Percentiles rank a stretch among this genome's conserved stretches.
Evolutionary conservation across 257 asterid genomes (phyloP).

Genomic region (Ilex aquifolium): DNA sequence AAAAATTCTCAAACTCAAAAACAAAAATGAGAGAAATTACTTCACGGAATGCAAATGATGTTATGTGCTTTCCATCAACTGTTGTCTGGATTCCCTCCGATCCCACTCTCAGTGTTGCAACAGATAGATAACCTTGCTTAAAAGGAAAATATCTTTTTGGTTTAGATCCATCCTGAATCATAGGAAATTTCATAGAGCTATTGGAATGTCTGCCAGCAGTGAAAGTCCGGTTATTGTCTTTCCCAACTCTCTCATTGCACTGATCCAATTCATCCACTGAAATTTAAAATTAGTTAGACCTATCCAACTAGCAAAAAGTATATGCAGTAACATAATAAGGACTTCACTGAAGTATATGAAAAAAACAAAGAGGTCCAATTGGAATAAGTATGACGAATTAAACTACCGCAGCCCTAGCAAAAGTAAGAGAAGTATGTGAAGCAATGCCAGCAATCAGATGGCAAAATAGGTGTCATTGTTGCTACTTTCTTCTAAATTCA

Average conservation of each 20-base stretch:
- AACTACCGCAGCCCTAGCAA: no score
- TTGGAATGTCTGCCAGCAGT: constrained; percentile 30
- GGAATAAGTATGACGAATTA: no score
- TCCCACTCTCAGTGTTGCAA: constrained; percentile 88
- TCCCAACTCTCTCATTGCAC: constrained; percentile 77
- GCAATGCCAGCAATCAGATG: no score
- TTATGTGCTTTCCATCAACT: constrained; percentile 92
- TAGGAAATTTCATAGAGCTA: constrained; percentile 33
- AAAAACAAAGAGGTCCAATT: no score
- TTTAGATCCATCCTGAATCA: constrained; percentile 51
- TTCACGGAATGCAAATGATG: constrained; percentile 88
- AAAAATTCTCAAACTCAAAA: not conserved
- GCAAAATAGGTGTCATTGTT: no score
- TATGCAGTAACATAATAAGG: no score
- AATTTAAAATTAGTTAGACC: constrained; percentile 13
- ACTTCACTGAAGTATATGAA: no score
- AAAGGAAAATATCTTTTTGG: constrained; percentile 78
- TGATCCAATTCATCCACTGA: constrained; percentile 93
- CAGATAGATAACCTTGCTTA: constrained; percentile 77
- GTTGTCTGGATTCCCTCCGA: constrained; percentile 97
- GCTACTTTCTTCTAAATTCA: no score
- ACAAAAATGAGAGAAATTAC: constrained; percentile 37
- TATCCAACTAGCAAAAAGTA: constrained; percentile 12
- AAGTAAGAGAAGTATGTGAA: no score
- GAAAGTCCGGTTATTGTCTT: constrained; percentile 43